These are phyloP conservation scores for Linum usitatissimum DNA, from an alignment of 345 rosid genomes.

Conservation along the genomic window DNA sequence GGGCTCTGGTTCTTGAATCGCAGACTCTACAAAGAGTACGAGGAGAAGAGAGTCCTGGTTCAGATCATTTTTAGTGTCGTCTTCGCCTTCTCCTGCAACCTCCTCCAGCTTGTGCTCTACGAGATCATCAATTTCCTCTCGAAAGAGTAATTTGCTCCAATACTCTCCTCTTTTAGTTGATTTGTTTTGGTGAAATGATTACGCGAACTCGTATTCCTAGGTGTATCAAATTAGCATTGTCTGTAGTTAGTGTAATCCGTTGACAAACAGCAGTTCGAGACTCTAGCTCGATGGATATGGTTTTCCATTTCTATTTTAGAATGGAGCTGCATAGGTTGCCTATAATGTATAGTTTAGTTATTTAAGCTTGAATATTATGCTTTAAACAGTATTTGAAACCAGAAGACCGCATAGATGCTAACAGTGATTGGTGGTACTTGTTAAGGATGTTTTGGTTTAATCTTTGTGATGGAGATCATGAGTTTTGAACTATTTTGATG, in stretches of 20 bases:
- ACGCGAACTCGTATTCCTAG: neutral
- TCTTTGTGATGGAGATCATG: neutral
- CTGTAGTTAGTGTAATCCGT: too few species aligned
- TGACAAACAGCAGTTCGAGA: too few species aligned
- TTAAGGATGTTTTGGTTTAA: too few species aligned
- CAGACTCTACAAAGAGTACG: slow-evolving; percentile 86
- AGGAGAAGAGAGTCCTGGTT: slow-evolving; percentile 79
- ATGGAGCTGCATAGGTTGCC: neutral
- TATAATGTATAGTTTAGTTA: neutral
- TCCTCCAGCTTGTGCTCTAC: slow-evolving; percentile 88
- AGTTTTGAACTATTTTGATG: neutral
- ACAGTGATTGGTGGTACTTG: neutral
- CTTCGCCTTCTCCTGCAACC: slow-evolving; percentile 89
- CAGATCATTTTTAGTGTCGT: slow-evolving; percentile 93
- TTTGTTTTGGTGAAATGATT: neutral
- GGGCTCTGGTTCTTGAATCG: slow-evolving; percentile 88
- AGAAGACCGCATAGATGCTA: neutral
- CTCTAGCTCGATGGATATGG: neutral
- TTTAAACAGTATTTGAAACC: neutral
- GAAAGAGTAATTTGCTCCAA: slow-evolving; percentile 37
- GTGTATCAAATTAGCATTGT: too few species aligned
- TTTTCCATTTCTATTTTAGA: neutral
- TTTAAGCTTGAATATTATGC: neutral
- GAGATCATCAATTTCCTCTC: slow-evolving; percentile 93
- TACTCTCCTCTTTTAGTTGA: neutral